Evolutionary conservation across 257 asterid genomes (phyloP).

Genomic region (Lavandula angustifolia): DNA sequence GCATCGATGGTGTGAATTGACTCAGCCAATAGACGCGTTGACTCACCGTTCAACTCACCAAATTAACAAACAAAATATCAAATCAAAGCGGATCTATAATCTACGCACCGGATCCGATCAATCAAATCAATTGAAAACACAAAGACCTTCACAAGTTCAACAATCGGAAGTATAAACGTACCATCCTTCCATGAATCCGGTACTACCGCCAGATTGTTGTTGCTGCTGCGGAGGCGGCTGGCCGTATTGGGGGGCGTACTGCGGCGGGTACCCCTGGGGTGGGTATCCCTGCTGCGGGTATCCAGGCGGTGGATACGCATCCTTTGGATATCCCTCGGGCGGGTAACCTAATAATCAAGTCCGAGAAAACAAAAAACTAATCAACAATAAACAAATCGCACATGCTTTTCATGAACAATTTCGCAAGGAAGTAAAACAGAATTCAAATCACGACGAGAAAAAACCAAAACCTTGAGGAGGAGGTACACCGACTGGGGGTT

Average conservation of each 20-base stretch:
- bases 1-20: not conserved
- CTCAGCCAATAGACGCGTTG: conserved; percentile 23
- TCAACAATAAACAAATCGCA: not conserved
- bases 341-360: conserved; percentile 52
- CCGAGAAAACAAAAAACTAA: not conserved
- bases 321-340: conserved; percentile 70
- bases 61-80: conserved; percentile 19
- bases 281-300: conserved; percentile 54
- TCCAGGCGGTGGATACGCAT: conserved; percentile 70
- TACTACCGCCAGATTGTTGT: conserved; percentile 40
- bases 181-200: conserved; percentile 73
- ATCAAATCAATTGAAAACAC: conserved; percentile 21
- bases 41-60: conserved; percentile 24
- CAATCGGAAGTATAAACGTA: conserved; percentile 24
- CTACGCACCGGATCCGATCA: not conserved
- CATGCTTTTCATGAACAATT: not conserved
- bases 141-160: not conserved
- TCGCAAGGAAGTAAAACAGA: not conserved
- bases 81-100: conserved; percentile 36
- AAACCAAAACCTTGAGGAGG: conserved; percentile 61
- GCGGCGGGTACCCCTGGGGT: conserved; percentile 60
- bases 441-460: not conserved
- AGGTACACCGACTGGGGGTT: conserved; percentile 71
- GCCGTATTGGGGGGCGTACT: conserved; percentile 63
- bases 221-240: conserved; percentile 59